Evolutionary conservation across 2,329 filamentous ascomycete species (phyloP), one percentile per base, ranked within the genome.

Genomic region (Fusarium vanettenii): DNA sequence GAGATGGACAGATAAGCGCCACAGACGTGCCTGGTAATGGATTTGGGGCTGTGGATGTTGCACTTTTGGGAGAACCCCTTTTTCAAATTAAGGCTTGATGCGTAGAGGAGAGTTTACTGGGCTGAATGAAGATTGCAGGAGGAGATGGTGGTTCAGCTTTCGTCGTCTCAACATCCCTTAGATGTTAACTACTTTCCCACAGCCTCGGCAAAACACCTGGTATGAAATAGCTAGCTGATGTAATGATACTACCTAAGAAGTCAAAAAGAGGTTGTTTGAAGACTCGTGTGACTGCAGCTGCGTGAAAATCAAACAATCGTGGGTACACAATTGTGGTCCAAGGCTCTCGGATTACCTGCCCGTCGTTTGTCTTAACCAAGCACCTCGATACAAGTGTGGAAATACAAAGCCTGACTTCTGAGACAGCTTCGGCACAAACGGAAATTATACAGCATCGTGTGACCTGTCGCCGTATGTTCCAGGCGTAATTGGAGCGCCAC

Each of bases 11-110:
- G 5, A 60, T 64, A 13, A 50, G 25, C 13, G 18, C 45, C 13
- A 63, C 11, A 9, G 39, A 16, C 7, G 18, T 43, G 65, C 48
- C 60, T 27, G 65, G 65, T 2, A 67, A 67, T 57, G 65, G 65
- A 10, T 67, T 57, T 27, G 37, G 14, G 11, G 25, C 29, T 27
- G 43, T 62, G n/a, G 35, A 35, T 37, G 16, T 22, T 33, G 57
- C 45, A 16, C 27, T 67, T 35, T 50, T 67, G 14, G 65, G 65
- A 7, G 65, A 67, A 27, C 35, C 59, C 6, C 22, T 67, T 27
- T 55, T 55, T 13, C 0, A 48, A 20, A 55, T 62, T 9, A 55
- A 56, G 31, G 52, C 52, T 35, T 56, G 29, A 55, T 13, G 13
- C 1, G 13, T 5, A 25, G 39, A 25, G 20, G 4, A 4, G 13